A percentile compares a stretch with the other conserved stretches of the same genome.
Evolutionary conservation across 306 rosid genomes (phyloP).

Genomic region (Rubus idaeus): DNA sequence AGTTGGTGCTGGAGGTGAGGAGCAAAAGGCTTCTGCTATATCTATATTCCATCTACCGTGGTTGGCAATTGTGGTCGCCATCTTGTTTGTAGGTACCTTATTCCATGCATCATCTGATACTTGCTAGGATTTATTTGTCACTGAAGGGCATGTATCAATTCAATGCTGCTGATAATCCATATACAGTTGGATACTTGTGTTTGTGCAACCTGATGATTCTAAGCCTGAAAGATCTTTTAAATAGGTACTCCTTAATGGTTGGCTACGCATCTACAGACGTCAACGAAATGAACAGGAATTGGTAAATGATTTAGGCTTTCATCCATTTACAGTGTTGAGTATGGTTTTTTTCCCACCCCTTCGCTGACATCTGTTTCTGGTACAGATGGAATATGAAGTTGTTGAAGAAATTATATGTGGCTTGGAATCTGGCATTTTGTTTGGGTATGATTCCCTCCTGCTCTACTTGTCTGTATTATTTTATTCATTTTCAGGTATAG

Average conservation of each 20-base stretch:
- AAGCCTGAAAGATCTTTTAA: constrained; percentile 23
- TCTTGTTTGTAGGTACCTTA: constrained; percentile 98
- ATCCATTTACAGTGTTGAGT: constrained; percentile 12
- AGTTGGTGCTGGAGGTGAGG: constrained; percentile 99
- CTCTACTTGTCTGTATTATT: constrained; percentile 1
- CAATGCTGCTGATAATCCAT: not conserved
- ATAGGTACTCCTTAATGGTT: constrained; percentile 80
- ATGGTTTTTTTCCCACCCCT: not conserved
- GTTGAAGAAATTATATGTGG: constrained; percentile 94
- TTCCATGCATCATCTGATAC: constrained; percentile 46
- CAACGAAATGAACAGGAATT: constrained; percentile 89
- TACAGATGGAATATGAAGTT: constrained; percentile 90
- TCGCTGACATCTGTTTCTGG: constrained; percentile 37
- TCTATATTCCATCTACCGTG: constrained; percentile 81
- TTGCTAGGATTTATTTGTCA: not conserved
- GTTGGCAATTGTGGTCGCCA: constrained; percentile 72
- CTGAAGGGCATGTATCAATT: not conserved
- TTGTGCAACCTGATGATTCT: constrained; percentile 20
- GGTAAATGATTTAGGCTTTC: constrained; percentile 49
- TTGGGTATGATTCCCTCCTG: constrained; percentile 62
- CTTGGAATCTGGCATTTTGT: constrained; percentile 95
- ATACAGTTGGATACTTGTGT: not conserved
- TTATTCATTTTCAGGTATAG: constrained; percentile 12
- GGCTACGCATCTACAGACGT: constrained; percentile 82
- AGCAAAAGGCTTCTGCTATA: constrained; percentile 75